Evolutionary conservation across 2,329 filamentous ascomycete species (phyloP), one percentile per base, ranked within the genome.

Genomic region (Sporothrix protearum): DNA sequence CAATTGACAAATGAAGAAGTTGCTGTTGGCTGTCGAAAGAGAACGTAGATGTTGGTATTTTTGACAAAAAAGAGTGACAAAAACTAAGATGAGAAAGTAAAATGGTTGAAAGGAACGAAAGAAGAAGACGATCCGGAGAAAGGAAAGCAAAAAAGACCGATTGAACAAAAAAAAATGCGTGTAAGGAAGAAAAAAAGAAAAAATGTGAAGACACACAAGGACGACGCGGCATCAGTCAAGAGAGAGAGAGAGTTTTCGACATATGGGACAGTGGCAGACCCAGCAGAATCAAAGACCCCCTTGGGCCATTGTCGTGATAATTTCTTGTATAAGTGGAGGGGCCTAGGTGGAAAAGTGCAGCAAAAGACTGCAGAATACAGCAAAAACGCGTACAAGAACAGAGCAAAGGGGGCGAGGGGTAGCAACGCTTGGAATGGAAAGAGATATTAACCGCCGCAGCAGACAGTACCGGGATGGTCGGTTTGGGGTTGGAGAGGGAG

Each of bases 291-390:
- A 59, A 70, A 6, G 51, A 70, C 71, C 68, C 68, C 71, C 71
- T 72, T 72, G 71, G 68, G 59, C 22, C 51, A 72, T 47, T 22
- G 61, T 69, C 71, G 53, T 70, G 71, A 72, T 68, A 51, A 70
- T 70, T 49, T 70, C 61, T 19, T 42, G 22, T 36, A 49, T 22
- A 12, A 25, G 64, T 25, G 16, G 33, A 19, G 30, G 55, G 33
- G 45, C 22, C n/a, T n/a, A n/a, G 16, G 28, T 16, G 19, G 49
- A 45, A 45, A 57, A 14, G n/a, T 28, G 51, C 47, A 53, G 55
- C n/a, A 36, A 63, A 61, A 12, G 9, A 19, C n/a, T 9, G 30
- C n/a, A 64, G 39, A 64, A 30, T 10, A 45, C 45, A 22, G 33
- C 33, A 6, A 22, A 16, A 64, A 53, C 59, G 59, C 69, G 67